These are phyloP conservation scores for Ceratocystis ficicola DNA, from an alignment of 2,329 filamentous ascomycete genomes.

Conservation along the genomic window DNA sequence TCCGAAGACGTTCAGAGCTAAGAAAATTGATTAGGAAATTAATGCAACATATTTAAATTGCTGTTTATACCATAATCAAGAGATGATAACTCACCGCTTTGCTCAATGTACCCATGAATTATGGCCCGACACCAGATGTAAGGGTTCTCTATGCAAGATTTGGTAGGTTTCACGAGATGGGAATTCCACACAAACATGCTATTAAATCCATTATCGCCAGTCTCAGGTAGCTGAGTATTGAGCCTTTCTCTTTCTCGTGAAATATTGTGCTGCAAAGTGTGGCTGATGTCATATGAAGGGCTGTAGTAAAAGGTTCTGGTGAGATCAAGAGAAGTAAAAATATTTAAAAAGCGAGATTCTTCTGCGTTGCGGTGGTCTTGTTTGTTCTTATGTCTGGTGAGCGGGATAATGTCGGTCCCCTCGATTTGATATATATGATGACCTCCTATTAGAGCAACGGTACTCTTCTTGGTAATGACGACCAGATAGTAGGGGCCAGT, in stretches of 20 bases:
- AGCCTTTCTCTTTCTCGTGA: slow-evolving; percentile 63
- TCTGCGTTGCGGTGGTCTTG: slow-evolving; percentile 71
- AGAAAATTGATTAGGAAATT: slow-evolving; percentile 54
- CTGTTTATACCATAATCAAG: background rate
- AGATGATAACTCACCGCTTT: slow-evolving; percentile 44
- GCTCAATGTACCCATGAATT: slow-evolving; percentile 92
- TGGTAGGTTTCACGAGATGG: slow-evolving; percentile 69
- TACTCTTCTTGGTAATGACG: slow-evolving; percentile 87
- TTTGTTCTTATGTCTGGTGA: slow-evolving; percentile 65
- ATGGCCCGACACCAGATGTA: slow-evolving; percentile 96
- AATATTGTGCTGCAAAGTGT: slow-evolving; percentile 85
- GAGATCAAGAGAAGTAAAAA: slow-evolving; percentile 82
- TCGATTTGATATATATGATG: slow-evolving; percentile 95
- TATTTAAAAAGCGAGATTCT: slow-evolving; percentile 77
- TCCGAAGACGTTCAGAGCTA: slow-evolving; percentile 63
- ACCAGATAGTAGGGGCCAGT: slow-evolving; percentile 97
- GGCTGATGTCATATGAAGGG: slow-evolving; percentile 93
- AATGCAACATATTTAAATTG: slow-evolving; percentile 56
- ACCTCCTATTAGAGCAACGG: slow-evolving; percentile 89
- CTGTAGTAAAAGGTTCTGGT: slow-evolving; percentile 94
- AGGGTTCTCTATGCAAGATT: slow-evolving; percentile 57
- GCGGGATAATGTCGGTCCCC: slow-evolving; percentile 77
- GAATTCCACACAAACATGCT: slow-evolving; percentile 98
- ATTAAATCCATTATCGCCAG: slow-evolving; percentile 42
- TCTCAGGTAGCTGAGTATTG: slow-evolving; percentile 32